Evolutionary conservation across 345 rosid species (phyloP).

Genomic region (Eucalyptus erythrocorys): DNA sequence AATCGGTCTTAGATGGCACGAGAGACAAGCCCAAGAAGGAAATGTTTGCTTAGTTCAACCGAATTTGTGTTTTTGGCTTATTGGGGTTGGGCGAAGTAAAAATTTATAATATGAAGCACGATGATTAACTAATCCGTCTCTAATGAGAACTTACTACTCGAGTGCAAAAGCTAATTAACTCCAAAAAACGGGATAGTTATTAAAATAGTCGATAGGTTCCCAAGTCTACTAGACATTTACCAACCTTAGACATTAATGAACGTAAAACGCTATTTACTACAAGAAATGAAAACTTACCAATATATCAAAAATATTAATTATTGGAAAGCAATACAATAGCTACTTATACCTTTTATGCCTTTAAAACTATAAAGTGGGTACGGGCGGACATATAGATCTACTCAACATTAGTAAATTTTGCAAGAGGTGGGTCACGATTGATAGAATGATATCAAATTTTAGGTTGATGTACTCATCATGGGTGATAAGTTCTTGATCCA

Average conservation of each 20-base stretch:
- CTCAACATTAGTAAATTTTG: background rate
- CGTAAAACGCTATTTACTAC: background rate
- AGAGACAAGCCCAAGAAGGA: background rate
- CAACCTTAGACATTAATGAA: background rate
- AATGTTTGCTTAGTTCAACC: background rate
- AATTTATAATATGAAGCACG: background rate
- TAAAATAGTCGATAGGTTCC: background rate
- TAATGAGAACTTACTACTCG: background rate
- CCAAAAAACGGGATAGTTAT: background rate
- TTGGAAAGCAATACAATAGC: background rate
- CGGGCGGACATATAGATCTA: background rate
- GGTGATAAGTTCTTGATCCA: background rate
- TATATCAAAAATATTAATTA: background rate
- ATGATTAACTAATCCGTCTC: background rate
- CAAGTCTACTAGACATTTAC: background rate
- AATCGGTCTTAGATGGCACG: background rate
- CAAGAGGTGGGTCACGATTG: background rate
- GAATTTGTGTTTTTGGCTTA: background rate
- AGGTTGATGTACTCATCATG: background rate
- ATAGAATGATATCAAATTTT: too few species aligned
- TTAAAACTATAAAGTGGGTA: background rate
- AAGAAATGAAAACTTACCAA: background rate
- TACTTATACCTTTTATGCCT: background rate
- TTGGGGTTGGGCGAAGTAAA: background rate
- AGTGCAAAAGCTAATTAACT: background rate